Evolutionary conservation across 164 flowering plant genomes (phyloP).

Genomic region (Houttuynia cordata): DNA sequence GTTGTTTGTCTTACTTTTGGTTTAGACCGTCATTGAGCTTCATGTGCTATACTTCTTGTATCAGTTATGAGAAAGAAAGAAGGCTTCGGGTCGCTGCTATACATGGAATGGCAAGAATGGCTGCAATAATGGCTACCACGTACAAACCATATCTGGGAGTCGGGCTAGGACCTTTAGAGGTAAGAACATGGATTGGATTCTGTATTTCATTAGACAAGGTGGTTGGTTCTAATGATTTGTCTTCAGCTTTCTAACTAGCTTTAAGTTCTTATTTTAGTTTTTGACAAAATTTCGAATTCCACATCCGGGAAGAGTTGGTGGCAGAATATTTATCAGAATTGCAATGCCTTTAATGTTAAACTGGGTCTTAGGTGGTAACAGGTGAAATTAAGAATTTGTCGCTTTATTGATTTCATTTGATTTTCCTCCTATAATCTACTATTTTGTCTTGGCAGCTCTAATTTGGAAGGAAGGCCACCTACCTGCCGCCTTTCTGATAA

Average conservation of each 20-base stretch:
- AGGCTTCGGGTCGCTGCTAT: conserved; percentile 72
- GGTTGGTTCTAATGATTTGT: neutral
- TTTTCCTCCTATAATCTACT: neutral
- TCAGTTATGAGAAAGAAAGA: conserved; percentile 81
- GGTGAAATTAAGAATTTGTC: conserved; percentile 29
- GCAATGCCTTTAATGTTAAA: conserved; percentile 78
- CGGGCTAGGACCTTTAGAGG: conserved; percentile 91
- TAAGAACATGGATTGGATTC: conserved; percentile 17
- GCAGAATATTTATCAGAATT: conserved; percentile 56
- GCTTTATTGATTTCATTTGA: neutral
- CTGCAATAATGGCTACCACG: conserved; percentile 90
- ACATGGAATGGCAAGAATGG: conserved; percentile 92
- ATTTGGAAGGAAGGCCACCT: conserved; percentile 76
- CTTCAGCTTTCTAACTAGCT: neutral
- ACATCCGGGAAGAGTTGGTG: conserved; percentile 94
- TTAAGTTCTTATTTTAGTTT: conserved; percentile 35
- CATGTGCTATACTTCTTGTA: conserved; percentile 1
- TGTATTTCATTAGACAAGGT: neutral
- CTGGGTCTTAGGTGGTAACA: conserved; percentile 95
- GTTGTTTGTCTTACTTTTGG: neutral
- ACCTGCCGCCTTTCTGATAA: conserved; percentile 81
- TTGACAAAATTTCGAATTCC: conserved; percentile 73
- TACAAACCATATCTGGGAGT: conserved; percentile 90
- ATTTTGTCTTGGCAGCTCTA: conserved; percentile 42
- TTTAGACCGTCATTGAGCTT: neutral